Evolutionary conservation across 768 basidiomycete species (phyloP), one percentile per base, ranked within the genome.

Genomic region (Kwoniella pini): DNA sequence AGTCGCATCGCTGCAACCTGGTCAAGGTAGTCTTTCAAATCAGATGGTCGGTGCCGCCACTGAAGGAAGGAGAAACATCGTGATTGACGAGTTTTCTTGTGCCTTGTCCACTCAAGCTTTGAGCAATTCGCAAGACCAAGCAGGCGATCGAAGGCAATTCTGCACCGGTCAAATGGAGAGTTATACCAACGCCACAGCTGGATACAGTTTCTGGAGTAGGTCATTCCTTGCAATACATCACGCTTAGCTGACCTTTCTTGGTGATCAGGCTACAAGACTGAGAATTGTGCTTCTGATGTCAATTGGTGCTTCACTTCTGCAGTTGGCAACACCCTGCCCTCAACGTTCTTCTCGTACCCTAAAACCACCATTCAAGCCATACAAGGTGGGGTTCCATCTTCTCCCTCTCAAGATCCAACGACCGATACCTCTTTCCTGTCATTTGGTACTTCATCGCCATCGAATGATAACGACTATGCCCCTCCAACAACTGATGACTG

Each of bases 201-300:
- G 88, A 0, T 88, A 86, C 85, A 77, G 79, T 33, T 88, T 88
- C 73, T 88, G 88, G 87, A 82, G 87, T 87, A 66, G 63, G 85
- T 57, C 40, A 42, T 10, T 42, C 12, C 5, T 42, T 42, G 5
- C 40, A 13, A 22, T 59, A 27, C 9, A 15, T 13, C 4, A 26
- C 9, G 26, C 7, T 33, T 1, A 19, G 45, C 53, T 40, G 15
- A 22, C 6, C 9, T 43, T 21, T 4, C 43, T 49, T 12, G 15
- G 48, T 24, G 9, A 31, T 13, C 54, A 86, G 85, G 85, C 2
- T 87, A 85, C 65, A 80, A 81, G 56, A 86, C 84, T 62, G 88
- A 88, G 68, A 80, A 77, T 9, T 88, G 87, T 61, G 79, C 82
- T 6, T 72, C 79, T 19, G 86, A 87, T 59, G 80, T 81, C 12